A percentile compares a stretch with the other conserved stretches of the same genome.
Evolutionary conservation across 2,329 filamentous ascomycete species (phyloP).

Genomic region (Trichoderma breve): DNA sequence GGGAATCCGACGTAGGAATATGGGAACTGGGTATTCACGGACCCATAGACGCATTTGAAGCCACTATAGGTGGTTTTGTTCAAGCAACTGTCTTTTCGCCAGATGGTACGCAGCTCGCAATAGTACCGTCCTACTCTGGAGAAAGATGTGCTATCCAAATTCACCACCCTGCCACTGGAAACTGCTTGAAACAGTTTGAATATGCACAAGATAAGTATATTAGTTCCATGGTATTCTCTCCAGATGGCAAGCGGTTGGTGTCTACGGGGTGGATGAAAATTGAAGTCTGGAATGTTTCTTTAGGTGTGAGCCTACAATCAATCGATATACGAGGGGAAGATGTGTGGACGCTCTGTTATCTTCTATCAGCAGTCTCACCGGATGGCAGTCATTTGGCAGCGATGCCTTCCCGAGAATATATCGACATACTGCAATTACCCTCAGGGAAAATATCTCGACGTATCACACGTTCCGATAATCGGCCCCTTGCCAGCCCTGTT

Average conservation of each 20-base stretch:
- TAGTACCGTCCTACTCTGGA: accelerated
- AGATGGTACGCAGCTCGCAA: not conserved
- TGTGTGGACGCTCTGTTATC: too few species aligned
- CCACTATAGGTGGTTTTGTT: not conserved
- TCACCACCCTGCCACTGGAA: not conserved
- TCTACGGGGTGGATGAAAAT: accelerated
- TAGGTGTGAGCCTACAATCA: not conserved
- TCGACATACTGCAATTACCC: too few species aligned
- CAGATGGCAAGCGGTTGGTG: not conserved
- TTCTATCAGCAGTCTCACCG: not conserved
- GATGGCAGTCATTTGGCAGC: not conserved
- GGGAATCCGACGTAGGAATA: not conserved
- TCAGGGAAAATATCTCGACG: too few species aligned
- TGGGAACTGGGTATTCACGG: not conserved
- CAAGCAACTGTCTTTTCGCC: not conserved
- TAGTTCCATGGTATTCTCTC: not conserved
- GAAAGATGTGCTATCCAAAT: not conserved
- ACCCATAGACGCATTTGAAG: too few species aligned
- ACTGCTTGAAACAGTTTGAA: not conserved
- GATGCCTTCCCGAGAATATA: too few species aligned
- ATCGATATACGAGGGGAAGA: not conserved
- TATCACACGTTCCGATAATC: too few species aligned
- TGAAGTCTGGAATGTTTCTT: not conserved
- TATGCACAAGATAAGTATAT: accelerated
- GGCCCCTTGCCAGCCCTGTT: accelerated